phyloP scores from a whole-genome alignment of 163 green algal species.

The Chlamydomonas reinhardtii region DNA sequence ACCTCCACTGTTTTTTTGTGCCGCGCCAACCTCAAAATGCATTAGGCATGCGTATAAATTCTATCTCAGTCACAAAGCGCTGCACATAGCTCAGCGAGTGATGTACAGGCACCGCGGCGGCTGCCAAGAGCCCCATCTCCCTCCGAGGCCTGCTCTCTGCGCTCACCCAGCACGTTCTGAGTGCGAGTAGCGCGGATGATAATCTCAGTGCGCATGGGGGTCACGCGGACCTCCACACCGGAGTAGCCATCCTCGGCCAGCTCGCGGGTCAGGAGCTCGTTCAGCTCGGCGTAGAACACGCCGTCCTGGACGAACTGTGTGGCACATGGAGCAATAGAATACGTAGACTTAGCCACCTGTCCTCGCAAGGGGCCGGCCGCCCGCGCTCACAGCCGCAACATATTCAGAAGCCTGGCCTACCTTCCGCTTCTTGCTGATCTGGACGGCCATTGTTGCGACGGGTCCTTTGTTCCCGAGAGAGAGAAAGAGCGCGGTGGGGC shows the following conservation, averaged over 20 bases:
- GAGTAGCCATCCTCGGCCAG: slow-evolving; percentile 98
- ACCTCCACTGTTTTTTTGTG: too few species aligned
- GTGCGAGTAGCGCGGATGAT: slow-evolving; percentile 99
- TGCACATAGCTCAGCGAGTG: too few species aligned
- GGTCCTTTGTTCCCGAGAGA: background rate
- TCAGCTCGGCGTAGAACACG: slow-evolving; percentile 99
- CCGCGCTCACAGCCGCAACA: background rate
- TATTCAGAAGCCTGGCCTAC: slow-evolving; percentile 22
- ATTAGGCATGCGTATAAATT: too few species aligned
- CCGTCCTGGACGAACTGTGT: slow-evolving; percentile 97
- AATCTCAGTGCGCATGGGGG: slow-evolving; percentile 98
- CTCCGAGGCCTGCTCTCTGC: too few species aligned
- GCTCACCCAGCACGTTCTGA: slow-evolving; percentile 97
- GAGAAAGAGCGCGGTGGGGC: too few species aligned
- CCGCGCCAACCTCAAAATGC: too few species aligned
- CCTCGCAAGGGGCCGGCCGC: background rate
- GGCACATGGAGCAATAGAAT: too few species aligned
- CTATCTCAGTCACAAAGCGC: too few species aligned
- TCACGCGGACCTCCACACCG: slow-evolving; percentile 98
- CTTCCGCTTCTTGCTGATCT: slow-evolving; percentile 91
- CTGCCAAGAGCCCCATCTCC: too few species aligned
- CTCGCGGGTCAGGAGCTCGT: slow-evolving; percentile 98
- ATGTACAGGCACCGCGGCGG: too few species aligned
- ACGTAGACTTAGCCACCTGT: background rate
- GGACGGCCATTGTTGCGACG: slow-evolving; percentile 57